Evolutionary conservation across 2,329 filamentous ascomycete genomes (phyloP).

Genomic region (Zasmidium citrigriseum): DNA sequence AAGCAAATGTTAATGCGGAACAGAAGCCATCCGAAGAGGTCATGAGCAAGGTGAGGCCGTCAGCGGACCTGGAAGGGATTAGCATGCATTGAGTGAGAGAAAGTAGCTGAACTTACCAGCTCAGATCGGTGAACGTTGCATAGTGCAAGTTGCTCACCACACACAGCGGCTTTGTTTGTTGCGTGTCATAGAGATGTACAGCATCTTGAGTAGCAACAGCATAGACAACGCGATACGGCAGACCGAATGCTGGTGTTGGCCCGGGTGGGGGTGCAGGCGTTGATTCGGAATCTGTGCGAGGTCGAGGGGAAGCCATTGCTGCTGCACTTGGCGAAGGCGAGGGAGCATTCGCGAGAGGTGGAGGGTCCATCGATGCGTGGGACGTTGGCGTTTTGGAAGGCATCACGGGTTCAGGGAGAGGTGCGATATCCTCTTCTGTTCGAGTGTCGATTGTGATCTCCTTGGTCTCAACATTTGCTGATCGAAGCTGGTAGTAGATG

Average conservation of each 20-base stretch:
- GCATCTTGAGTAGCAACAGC: slow-evolving; percentile 96
- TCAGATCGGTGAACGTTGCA: slow-evolving; percentile 93
- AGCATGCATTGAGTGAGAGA: slow-evolving; percentile 29
- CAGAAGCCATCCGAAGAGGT: slow-evolving; percentile 99
- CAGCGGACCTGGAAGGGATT: slow-evolving; percentile 62
- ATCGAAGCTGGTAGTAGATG: slow-evolving; percentile 78
- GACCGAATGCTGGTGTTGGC: slow-evolving; percentile 67
- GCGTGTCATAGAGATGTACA: slow-evolving; percentile 92
- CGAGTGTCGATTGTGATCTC: slow-evolving; percentile 95
- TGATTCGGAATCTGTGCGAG: slow-evolving; percentile 50
- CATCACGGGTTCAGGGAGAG: slow-evolving; percentile 78
- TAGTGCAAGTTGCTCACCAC: slow-evolving; percentile 97
- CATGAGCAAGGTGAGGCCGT: slow-evolving; percentile 80
- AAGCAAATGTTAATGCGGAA: slow-evolving; percentile 80
- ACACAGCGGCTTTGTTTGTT: slow-evolving; percentile 90
- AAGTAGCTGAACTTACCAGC: slow-evolving; percentile 67
- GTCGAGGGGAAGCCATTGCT: slow-evolving; percentile 55
- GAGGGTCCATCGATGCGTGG: slow-evolving; percentile 77
- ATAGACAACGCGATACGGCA: slow-evolving; percentile 93
- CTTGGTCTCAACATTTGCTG: slow-evolving; percentile 66
- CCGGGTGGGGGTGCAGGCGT: slow-evolving; percentile 53
- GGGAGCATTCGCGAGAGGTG: slow-evolving; percentile 62
- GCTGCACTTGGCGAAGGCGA: slow-evolving; percentile 50
- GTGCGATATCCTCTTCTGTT: slow-evolving; percentile 76
- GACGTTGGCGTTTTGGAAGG: slow-evolving; percentile 58